These are phyloP conservation scores for Pseudogymnoascus sp. DNA, from an alignment of 2,329 filamentous ascomycete species.

Conservation along the genomic window DNA sequence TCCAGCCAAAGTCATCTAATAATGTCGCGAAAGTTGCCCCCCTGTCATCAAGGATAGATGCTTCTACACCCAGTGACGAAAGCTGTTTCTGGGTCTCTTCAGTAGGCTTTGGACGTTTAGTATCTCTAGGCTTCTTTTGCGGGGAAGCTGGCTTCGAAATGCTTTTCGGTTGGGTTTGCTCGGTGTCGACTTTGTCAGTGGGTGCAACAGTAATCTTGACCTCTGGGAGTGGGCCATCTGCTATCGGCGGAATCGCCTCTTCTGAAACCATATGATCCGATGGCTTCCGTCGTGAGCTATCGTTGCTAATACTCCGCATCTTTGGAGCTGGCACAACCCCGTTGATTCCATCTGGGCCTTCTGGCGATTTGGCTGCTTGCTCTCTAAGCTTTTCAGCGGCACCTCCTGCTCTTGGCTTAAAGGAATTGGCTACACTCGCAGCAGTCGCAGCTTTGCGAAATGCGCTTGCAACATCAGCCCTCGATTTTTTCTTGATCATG, in stretches of 20 bases:
- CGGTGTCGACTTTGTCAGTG: constrained; percentile 26
- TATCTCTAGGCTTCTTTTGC: constrained; percentile 13
- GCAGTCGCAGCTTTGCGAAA: constrained; percentile 76
- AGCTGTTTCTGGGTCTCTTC: constrained; percentile 30
- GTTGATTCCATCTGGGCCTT: constrained; percentile 82
- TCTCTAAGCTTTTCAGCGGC: constrained; percentile 67
- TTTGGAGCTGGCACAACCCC: constrained; percentile 75
- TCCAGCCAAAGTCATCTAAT: constrained; percentile 84
- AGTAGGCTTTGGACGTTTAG: constrained; percentile 25
- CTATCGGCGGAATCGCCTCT: constrained; percentile 22
- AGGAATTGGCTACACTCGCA: constrained; percentile 51
- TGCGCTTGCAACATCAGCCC: constrained; percentile 64
- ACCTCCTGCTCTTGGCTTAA: constrained; percentile 83
- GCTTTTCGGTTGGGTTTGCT: constrained; percentile 27
- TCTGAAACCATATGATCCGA: constrained; percentile 21
- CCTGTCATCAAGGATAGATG: constrained; percentile 64
- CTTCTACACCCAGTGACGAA: constrained; percentile 62
- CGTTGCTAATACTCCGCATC: constrained; percentile 34
- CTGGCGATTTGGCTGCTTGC: constrained; percentile 47
- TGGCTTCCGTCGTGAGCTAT: constrained; percentile 29
- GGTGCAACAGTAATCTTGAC: constrained; percentile 49
- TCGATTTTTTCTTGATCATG: constrained; percentile 76
- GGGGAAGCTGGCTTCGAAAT: constrained; percentile 30
- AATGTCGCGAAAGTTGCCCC: constrained; percentile 75
- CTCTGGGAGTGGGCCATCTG: constrained; percentile 41